Evolutionary conservation across 148 eudicot species (phyloP).

Genomic region (Fallopia convolvulus): DNA sequence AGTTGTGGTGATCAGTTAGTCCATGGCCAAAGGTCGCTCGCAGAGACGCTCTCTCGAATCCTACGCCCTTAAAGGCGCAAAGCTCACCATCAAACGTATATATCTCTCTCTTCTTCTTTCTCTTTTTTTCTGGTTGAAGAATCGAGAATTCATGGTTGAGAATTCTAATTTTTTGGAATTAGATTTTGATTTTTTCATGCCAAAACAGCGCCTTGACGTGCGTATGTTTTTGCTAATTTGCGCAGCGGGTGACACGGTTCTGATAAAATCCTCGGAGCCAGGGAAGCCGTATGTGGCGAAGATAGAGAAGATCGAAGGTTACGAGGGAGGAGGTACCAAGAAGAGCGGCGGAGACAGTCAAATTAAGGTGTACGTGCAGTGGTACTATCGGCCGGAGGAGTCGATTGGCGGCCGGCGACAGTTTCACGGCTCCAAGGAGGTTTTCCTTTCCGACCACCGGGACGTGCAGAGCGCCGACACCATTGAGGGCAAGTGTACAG

Average conservation of each 20-base stretch:
- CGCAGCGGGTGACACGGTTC: slow-evolving; percentile 42
- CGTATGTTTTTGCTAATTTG: neutral
- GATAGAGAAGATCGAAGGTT: slow-evolving; percentile 37
- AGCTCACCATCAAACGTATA: slow-evolving; percentile 4
- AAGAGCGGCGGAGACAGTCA: slow-evolving; percentile 8
- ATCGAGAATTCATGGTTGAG: neutral
- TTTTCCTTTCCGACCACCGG: slow-evolving; percentile 42
- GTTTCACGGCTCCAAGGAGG: slow-evolving; percentile 49
- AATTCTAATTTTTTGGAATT: neutral
- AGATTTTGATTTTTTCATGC: neutral
- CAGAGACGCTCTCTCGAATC: neutral
- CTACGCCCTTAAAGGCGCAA: slow-evolving; percentile 4
- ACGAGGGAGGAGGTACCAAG: slow-evolving; percentile 24
- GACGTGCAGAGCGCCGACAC: slow-evolving; percentile 48
- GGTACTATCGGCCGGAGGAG: slow-evolving; percentile 58
- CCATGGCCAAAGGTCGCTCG: slow-evolving; percentile 1
- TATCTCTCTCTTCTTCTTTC: neutral
- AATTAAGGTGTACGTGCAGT: slow-evolving; percentile 37
- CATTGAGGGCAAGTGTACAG: slow-evolving; percentile 45
- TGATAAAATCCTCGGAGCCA: slow-evolving; percentile 41
- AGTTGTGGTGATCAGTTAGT: neutral
- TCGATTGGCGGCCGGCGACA: slow-evolving; percentile 43
- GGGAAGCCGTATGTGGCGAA: slow-evolving; percentile 42
- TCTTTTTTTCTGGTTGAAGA: no score
- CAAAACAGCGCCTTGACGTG: neutral